A percentile compares a stretch with the other conserved stretches of the same genome.
Conservation (phyloP, 768 basidiomycete species). For the Exidia glandulosa region DNA sequence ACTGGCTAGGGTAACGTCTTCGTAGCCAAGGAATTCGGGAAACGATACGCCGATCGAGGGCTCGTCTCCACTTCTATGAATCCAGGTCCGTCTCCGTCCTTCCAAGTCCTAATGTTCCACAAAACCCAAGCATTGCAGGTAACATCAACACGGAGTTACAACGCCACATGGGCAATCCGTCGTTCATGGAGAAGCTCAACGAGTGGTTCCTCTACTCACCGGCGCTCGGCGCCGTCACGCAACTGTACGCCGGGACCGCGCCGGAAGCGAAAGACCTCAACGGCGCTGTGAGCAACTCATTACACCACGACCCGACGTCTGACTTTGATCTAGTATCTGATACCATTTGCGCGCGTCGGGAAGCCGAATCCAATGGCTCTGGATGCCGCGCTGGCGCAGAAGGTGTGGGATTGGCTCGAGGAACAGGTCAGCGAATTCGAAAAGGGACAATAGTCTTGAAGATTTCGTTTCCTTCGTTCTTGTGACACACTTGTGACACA, state of each 20-base stretch:
- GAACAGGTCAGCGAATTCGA: conserved; percentile 25
- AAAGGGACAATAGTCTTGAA: no score
- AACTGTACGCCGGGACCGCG: conserved; percentile 27
- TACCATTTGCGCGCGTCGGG: conserved; percentile 38
- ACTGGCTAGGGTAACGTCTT: conserved; percentile 30
- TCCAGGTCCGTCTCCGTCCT: no score
- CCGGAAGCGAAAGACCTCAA: conserved; percentile 19
- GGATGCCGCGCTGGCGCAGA: conserved; percentile 23
- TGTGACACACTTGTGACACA: no score
- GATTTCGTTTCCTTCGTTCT: no score
- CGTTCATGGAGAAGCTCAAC: no score
- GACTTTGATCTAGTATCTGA: conserved; percentile 26
- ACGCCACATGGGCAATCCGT: conserved; percentile 18
- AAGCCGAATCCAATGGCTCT: conserved; percentile 17
- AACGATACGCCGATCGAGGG: conserved; percentile 27
- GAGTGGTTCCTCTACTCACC: no score
- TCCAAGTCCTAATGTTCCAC: no score
- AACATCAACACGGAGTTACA: conserved; percentile 21
- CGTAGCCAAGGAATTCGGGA: conserved; percentile 26
- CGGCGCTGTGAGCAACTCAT: conserved; percentile 18
- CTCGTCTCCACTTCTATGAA: no score
- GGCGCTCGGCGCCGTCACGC: conserved; percentile 29
- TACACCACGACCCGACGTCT: conserved; percentile 5
- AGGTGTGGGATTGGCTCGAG: conserved; percentile 38
- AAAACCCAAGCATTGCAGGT: no score